Percentiles rank a stretch among this genome's conserved stretches.
These are phyloP conservation scores for Trebouxiophyceae sp. DNA, from an alignment of 163 green algal species.

Conservation along the genomic window DNA sequence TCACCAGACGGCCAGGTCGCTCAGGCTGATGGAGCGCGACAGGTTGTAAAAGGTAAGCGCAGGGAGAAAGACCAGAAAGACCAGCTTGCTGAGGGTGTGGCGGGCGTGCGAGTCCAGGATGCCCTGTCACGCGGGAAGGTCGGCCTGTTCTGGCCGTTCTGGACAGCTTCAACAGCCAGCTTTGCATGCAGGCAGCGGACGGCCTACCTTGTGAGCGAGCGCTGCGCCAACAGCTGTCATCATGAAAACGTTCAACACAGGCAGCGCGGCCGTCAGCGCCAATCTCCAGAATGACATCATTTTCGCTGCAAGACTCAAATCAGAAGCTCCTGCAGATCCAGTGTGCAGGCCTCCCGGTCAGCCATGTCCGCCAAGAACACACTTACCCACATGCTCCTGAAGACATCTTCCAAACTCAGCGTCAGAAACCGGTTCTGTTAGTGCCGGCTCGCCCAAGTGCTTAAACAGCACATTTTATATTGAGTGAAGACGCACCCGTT, in stretches of 20 bases:
- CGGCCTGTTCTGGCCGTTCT: background rate
- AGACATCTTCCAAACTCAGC: no score
- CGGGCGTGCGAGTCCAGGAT: conserved; percentile 30
- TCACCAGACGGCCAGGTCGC: conserved; percentile 29
- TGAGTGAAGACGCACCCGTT: no score
- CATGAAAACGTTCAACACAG: conserved; percentile 13
- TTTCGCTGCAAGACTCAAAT: no score
- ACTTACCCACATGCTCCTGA: no score
- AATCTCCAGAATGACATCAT: background rate
- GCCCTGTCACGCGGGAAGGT: conserved; percentile 20
- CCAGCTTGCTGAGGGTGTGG: conserved; percentile 27
- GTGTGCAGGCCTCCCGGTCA: no score
- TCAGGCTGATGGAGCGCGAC: conserved; percentile 24
- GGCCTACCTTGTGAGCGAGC: conserved; percentile 15
- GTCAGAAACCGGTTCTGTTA: no score
- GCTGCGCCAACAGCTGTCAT: conserved; percentile 4
- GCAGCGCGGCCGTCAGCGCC: conserved; percentile 9
- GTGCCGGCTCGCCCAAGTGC: no score
- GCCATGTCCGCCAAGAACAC: no score
- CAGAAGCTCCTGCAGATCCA: no score
- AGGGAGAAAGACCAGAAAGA: conserved; percentile 49
- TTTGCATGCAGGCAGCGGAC: no score
- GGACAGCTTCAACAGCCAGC: no score
- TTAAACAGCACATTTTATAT: no score
- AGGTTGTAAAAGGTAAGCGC: conserved; percentile 50